Conservation (phyloP, 2,329 filamentous ascomycete species). For the Ilyonectria destructans region DNA sequence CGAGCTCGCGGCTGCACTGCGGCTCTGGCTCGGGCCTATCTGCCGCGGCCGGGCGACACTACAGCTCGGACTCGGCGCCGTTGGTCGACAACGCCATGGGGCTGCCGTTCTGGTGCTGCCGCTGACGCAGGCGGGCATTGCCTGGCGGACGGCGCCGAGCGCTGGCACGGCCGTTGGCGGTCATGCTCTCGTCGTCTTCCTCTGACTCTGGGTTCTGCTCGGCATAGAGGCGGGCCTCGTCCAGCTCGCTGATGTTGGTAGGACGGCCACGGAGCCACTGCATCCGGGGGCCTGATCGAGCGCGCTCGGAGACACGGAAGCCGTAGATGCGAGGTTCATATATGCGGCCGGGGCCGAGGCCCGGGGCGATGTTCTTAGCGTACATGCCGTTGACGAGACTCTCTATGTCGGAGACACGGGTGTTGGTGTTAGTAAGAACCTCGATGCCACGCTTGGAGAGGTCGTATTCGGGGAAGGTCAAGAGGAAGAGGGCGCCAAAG, state of each 20-base stretch:
- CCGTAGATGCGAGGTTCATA: slow-evolving; percentile 98
- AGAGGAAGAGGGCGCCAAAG: slow-evolving; percentile 96
- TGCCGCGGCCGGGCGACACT: slow-evolving; percentile 44
- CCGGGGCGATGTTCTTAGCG: slow-evolving; percentile 89
- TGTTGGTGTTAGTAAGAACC: slow-evolving; percentile 61
- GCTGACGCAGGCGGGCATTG: slow-evolving; percentile 59
- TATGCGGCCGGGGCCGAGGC: slow-evolving; percentile 85
- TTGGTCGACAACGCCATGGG: slow-evolving; percentile 72
- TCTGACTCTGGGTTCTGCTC: slow-evolving; percentile 71
- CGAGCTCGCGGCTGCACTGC: background rate
- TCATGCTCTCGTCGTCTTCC: slow-evolving; percentile 70
- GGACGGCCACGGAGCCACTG: slow-evolving; percentile 94
- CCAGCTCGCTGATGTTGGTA: slow-evolving; percentile 83
- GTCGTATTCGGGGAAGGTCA: slow-evolving; percentile 98
- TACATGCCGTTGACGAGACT: slow-evolving; percentile 87
- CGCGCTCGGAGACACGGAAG: slow-evolving; percentile 92
- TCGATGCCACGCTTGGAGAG: slow-evolving; percentile 81
- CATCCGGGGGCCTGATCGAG: slow-evolving; percentile 93
- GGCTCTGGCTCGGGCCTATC: slow-evolving; percentile 5
- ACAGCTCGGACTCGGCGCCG: slow-evolving; percentile 72
- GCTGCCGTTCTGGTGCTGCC: slow-evolving; percentile 69
- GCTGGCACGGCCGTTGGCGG: slow-evolving; percentile 59
- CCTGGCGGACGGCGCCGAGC: slow-evolving; percentile 63
- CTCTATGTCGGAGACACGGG: slow-evolving; percentile 61
- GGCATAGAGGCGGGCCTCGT: slow-evolving; percentile 78